Evolutionary conservation across 108 stramenopile genomes (phyloP), one percentile per base, ranked within the genome.

Genomic region (Skeletonema menzelii): DNA sequence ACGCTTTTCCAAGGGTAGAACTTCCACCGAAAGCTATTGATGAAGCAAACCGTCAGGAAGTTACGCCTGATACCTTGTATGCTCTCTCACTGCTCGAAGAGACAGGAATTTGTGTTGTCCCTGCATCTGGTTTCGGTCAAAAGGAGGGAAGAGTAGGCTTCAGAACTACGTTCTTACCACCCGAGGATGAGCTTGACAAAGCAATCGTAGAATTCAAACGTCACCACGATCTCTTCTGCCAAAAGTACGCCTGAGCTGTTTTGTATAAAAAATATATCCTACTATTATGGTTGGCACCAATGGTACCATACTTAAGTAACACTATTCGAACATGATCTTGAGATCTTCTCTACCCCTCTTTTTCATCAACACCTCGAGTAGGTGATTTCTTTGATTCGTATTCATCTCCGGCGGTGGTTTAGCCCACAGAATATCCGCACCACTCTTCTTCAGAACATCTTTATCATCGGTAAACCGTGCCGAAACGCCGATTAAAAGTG

Each of bases 81-180:
- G 92, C 95, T 32, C 69, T 98, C 24, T 77, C 81, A 42, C 68
- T 98, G 42, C 79, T 97, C 66, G 96, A 98, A 60, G 74, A 84
- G 19, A 95, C 97, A 27, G 97, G 97, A 35, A 88, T 98, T 44
- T 89, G 95, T 53, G 91, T 95, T 8, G 97, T 98, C 3, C 97
- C 97, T 12, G 97, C 96, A 27, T 75, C 67, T 70, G 97, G 97
- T n/a, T 97, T 97, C 75, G 94, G 95, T 1, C 97, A 97, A 78
- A 79, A 69, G 67, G 86, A 92, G 49, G 96, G 95, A 19, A 82
- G 96, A 32, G 82, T 84, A 55, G 96, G 97, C 61, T 95, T 97
- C 80, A 89, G 97, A 59, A 98, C 97, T 12, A 98, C 97, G 1
- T 95, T 98, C 63, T 76, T 98, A 42, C 97, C 95, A 31, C 89